These are phyloP conservation scores for Jatropha podagrica DNA, from an alignment of 441 rosid species.

Conservation along the genomic window DNA sequence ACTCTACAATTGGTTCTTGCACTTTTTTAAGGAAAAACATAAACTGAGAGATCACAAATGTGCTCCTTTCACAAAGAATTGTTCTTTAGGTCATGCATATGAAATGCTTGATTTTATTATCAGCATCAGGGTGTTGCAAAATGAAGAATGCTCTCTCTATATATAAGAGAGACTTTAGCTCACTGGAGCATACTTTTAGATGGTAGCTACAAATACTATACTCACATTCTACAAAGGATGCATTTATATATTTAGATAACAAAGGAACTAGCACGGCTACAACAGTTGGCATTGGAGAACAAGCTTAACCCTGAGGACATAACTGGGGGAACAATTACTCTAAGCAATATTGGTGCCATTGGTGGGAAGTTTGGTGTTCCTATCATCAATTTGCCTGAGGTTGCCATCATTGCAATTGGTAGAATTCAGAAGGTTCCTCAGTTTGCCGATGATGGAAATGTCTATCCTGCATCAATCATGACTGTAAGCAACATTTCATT, in stretches of 20 bases:
- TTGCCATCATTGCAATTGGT: slow-evolving; percentile 81
- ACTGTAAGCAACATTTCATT: slow-evolving; percentile 47
- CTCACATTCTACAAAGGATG: neutral
- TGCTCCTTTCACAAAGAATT: neutral
- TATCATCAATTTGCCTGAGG: slow-evolving; percentile 87
- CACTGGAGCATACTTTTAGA: neutral
- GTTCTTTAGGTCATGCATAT: neutral
- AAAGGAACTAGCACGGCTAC: slow-evolving; percentile 72
- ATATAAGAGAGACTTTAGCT: neutral
- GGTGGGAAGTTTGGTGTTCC: slow-evolving; percentile 95
- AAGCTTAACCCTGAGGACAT: slow-evolving; percentile 74
- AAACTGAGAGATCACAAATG: neutral
- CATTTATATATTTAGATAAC: slow-evolving; percentile 48
- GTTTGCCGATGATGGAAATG: slow-evolving; percentile 56
- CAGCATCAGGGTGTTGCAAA: slow-evolving; percentile 1
- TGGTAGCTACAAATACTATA: neutral
- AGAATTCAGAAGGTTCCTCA: slow-evolving; percentile 81
- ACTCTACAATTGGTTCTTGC: neutral
- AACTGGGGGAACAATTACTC: slow-evolving; percentile 83
- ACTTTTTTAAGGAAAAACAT: neutral
- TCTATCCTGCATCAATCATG: slow-evolving; percentile 68
- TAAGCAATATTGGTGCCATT: slow-evolving; percentile 89
- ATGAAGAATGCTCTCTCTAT: neutral
- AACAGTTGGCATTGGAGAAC: slow-evolving; percentile 61
- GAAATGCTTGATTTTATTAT: neutral